Evolutionary conservation across 768 basidiomycete species (phyloP), one percentile per base, ranked within the genome.

Genomic region (Dioszegia hungarica): DNA sequence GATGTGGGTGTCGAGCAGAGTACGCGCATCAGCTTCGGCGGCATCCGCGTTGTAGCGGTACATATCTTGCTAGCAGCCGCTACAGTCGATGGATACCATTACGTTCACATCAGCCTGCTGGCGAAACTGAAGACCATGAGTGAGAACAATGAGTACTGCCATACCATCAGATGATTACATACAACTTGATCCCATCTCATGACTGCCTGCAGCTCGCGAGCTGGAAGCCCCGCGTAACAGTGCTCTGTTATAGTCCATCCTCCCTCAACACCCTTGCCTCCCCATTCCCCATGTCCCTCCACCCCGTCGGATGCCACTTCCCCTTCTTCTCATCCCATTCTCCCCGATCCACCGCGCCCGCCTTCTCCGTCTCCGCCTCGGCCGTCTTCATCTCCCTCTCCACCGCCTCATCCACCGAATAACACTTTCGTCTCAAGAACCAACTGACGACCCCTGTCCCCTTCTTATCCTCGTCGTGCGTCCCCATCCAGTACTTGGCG

Each of bases 381-480:
- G 19, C 38, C 25, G 10, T 29, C 24, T 19, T 43, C 36, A 45
- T 45, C 39, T 48, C 56, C 25, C 25, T 22, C 46, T 40, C 37
- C 11, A 63, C 31, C 9, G 57, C 61, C n/a, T 63, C 61, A 31
- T 59, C 20, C 27, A 63, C 61, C 3, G 46, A 59, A n/a, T 33
- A 55, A 9, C 34, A 25, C 34, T 56, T 59, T 19, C 61, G 29
- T n/a, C 61, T 34, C 28, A 63, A 45, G 36, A 63, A 63, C 61
- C 61, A 63, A 28, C 53, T 55, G 40, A 63, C 61, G 19, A 63
- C 20, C 8, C 61, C 61, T 15, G 53, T 58, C 5, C 61, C 61
- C 19, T 48, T 54, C 50, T 63, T 63, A 24, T 55, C 54, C 41
- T 63, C 61, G 31, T 63, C 61, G 27, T 63, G 61, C 37, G 61